Base-by-base conservation (phyloP, 2,329 filamentous ascomycete genomes). In the Ophiostoma australiae region DNA sequence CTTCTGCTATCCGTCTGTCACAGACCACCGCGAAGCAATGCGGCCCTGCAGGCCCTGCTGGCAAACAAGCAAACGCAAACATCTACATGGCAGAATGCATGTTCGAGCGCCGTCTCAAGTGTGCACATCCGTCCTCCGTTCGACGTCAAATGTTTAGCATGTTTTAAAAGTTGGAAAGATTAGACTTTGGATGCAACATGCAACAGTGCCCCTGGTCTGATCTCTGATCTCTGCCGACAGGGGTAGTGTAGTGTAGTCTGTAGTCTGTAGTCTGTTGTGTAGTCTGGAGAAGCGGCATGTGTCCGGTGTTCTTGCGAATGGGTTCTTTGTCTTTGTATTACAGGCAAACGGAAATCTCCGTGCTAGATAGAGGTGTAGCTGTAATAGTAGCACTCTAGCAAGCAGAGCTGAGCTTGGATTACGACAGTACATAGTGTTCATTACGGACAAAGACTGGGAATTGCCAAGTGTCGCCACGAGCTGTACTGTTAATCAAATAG, bases 21-120 rank as follows among this genome's bases (percentile, higher is more conserved):
- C 44, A 48, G 44, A 48, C 44, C 44, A 48, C 44, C 44, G 7
- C 17, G 13, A 39, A 13, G 37, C 10, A 39, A 48, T 48, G 44
- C 44, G 44, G 44, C 7, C 27, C 27, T 31, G 27, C 27, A 31
- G 27, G 27, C 27, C 27, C 1, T 31, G 3, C 27, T 31, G 27
- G 13, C 37, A 39, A 39, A 39, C 37, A 39, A n/a, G n/a, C 41
- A 44, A 13, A 44, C 41, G 13, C 41, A 44, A 39, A 44, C 41
- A 44, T 15, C 37, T 15, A 17, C 41, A 17, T 5, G 17, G 41
- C 31, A 27, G 15, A n/a, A 58, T 41, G 11, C 52, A 58, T 37
- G 33, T 66, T 61, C 70, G 70, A 71, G 67, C 68, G 77, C 81
- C 80, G 81, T 83, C 81, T 83, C 81, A 83, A 82, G 72, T 72